phyloP scores from a whole-genome alignment of 768 basidiomycete species.

The Amanita pseudoporphyria region DNA sequence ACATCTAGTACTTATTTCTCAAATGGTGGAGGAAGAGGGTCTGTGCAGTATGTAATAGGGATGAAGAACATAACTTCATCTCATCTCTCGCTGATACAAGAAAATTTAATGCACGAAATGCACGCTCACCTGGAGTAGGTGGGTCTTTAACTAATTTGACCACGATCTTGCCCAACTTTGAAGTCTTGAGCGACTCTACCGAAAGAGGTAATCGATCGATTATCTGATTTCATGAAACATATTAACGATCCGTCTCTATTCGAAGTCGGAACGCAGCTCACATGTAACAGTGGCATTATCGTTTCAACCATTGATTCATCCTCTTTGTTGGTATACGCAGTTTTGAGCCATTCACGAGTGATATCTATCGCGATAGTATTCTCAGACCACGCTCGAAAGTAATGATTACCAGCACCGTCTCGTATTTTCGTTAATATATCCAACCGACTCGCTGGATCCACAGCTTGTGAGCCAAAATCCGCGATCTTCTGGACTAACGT shows the following conservation, averaged over 20 bases:
- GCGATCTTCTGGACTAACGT: slow-evolving; percentile 49
- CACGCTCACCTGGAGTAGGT: slow-evolving; percentile 68
- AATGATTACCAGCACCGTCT: slow-evolving; percentile 78
- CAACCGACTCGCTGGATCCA: slow-evolving; percentile 53
- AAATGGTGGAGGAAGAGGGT: slow-evolving; percentile 21
- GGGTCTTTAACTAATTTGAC: slow-evolving; percentile 70
- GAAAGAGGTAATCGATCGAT: slow-evolving; percentile 78
- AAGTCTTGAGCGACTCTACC: slow-evolving; percentile 54
- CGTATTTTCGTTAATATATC: slow-evolving; percentile 76
- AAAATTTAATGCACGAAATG: slow-evolving; percentile 14
- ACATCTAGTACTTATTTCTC: slow-evolving; percentile 37
- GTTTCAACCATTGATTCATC: slow-evolving; percentile 55
- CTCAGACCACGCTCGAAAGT: slow-evolving; percentile 81
- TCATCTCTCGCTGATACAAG: not conserved
- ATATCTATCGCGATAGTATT: slow-evolving; percentile 68
- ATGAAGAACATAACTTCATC: not conserved
- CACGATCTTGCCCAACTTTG: slow-evolving; percentile 74
- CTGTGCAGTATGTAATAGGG: slow-evolving; percentile 13
- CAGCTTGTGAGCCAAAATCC: slow-evolving; percentile 52
- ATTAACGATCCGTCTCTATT: not conserved
- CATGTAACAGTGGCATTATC: slow-evolving; percentile 81
- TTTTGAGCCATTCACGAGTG: slow-evolving; percentile 74
- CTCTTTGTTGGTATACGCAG: slow-evolving; percentile 47
- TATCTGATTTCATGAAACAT: slow-evolving; percentile 36
- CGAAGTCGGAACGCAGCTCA: slow-evolving; percentile 33